A percentile compares a stretch with the other conserved stretches of the same genome.
Conservation (phyloP, 2,329 filamentous ascomycete species). For the Chrysosporium queenslandicum region DNA sequence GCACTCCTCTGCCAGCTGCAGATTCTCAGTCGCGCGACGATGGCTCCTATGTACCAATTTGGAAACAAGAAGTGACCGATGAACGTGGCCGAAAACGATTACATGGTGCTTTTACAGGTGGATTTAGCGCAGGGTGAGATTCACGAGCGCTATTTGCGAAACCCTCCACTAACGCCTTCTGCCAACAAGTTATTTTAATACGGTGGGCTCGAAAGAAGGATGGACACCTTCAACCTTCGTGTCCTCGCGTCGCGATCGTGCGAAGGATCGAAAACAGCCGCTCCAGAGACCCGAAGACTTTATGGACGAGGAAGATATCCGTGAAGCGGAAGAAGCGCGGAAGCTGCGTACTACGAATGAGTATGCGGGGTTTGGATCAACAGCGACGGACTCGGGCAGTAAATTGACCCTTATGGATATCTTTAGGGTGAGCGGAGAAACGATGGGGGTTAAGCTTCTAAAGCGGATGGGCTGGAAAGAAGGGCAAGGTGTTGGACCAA, state of each 20-base stretch:
- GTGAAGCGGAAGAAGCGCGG: constrained; percentile 69
- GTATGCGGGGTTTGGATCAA: constrained; percentile 67
- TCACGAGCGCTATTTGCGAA: constrained; percentile 20
- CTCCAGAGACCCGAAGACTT: constrained; percentile 69
- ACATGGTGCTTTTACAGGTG: constrained; percentile 93
- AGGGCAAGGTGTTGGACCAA: constrained; percentile 85
- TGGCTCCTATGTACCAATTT: constrained; percentile 85
- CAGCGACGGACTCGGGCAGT: constrained; percentile 45
- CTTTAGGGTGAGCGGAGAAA: constrained; percentile 63
- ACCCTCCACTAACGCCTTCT: constrained; percentile 24
- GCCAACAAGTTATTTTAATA: constrained; percentile 83
- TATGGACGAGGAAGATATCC: constrained; percentile 95
- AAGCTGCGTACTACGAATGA: constrained; percentile 61
- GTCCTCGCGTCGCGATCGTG: constrained; percentile 72
- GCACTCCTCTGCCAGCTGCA: constrained; percentile 70
- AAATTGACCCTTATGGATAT: constrained; percentile 58
- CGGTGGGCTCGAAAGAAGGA: constrained; percentile 94
- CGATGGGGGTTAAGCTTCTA: constrained; percentile 74
- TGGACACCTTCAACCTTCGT: constrained; percentile 90
- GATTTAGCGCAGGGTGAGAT: constrained; percentile 85
- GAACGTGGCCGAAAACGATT: constrained; percentile 81
- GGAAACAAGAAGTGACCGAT: constrained; percentile 96
- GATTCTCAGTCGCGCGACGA: constrained; percentile 74
- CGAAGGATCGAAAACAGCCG: constrained; percentile 51
- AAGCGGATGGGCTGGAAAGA: constrained; percentile 94